Percentiles rank a stretch among this genome's conserved stretches.
These are phyloP conservation scores for Blastocladiella emersonii DNA, from an alignment of 371 early-diverging fungal species.

Conservation along the genomic window DNA sequence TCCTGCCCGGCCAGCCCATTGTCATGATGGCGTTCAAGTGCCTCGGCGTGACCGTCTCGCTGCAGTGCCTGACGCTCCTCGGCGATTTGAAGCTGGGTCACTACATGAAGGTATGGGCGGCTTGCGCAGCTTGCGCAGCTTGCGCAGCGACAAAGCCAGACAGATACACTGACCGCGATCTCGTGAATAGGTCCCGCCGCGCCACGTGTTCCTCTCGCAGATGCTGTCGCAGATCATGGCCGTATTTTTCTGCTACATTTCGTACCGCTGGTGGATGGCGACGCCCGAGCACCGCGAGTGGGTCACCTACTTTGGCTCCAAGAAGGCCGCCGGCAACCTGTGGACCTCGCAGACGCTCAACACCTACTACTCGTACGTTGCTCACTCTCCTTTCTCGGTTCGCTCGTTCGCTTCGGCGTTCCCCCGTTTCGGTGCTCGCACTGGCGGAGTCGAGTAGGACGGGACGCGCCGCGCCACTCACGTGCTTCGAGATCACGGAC, in stretches of 20 bases:
- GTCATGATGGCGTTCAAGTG: conserved; percentile 1
- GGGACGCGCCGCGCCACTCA: too few relatives aligned
- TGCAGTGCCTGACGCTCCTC: neutral
- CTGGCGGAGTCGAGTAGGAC: too few relatives aligned
- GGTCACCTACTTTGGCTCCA: neutral
- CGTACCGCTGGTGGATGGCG: conserved; percentile 42
- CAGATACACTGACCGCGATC: too few relatives aligned
- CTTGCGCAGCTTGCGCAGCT: too few relatives aligned
- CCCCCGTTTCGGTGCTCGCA: too few relatives aligned
- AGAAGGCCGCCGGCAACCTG: neutral
- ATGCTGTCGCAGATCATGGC: conserved; percentile 43
- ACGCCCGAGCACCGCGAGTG: neutral
- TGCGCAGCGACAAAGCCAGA: too few relatives aligned
- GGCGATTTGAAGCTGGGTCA: conserved; percentile 36
- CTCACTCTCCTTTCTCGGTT: too few relatives aligned
- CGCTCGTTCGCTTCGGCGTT: too few relatives aligned
- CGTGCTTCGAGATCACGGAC: too few relatives aligned
- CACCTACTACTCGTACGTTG: conserved; percentile 11
- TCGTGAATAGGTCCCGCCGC: conserved; percentile 33
- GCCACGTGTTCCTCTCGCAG: conserved; percentile 40
- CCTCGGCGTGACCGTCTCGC: neutral
- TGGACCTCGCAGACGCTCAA: conserved; percentile 1
- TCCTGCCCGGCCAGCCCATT: neutral
- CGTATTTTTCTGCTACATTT: conserved; percentile 44
- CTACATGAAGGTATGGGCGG: conserved; percentile 40